Evolutionary conservation across 192 early-diverging fungal species (phyloP), one percentile per base, ranked within the genome.

Genomic region (Gonapodya sp.): DNA sequence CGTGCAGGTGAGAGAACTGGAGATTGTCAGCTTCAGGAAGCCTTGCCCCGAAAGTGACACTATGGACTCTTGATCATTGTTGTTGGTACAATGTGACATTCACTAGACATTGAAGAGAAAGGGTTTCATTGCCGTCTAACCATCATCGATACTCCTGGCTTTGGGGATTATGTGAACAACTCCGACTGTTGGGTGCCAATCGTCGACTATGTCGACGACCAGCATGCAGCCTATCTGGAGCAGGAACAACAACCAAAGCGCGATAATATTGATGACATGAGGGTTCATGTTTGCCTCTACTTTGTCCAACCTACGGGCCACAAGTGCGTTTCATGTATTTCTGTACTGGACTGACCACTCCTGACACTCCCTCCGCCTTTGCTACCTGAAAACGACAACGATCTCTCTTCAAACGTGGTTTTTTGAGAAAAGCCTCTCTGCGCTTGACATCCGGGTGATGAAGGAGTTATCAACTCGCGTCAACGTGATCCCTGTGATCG

Each of bases 241-340:
- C 94, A 94, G 86, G 97, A 99, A 84, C 89, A 93, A 82, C 91
- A 94, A 85, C 92, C 94, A 36, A 89, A 93, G 80, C 90, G 97
- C 83, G 92, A 94, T 79, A 92, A 94, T 80, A 87, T 93, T 36
- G 93, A 97, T 82, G 96, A 99, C 84, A 91, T 98, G 91, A 92
- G 97, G 73, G 96, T 99, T 33, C 96, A 99, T 88, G 95, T 93
- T 82, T 99, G 97, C 86, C 86, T 99, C 81, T 99, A 99, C 88
- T 99, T 99, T 86, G 97, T 99, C 86, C 95, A 94, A 73, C 96
- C 97, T 72, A 96, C 96, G 79, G 97, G 97, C 36, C 96, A 98
- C 89, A 98, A 93, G 94, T 92, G 82, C 82, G 78, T 0, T 35
- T n/a, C n/a, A n/a, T n/a, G n/a, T n/a, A n/a, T n/a, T n/a, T n/a